Conservation (phyloP, 176 grass and related monocot genomes). For the sorghum (Sorghum bicolor) region Sorghum_bicolor_NCBIv3 NC_012870.2:63671001-63671500, state of each 20-base stretch:
- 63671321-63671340: slow-evolving; percentile 55
- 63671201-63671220: slow-evolving; percentile 50
- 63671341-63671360: slow-evolving; percentile 87
- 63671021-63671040: slow-evolving; percentile 81
- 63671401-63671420: slow-evolving; percentile 18
- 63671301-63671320: slow-evolving; percentile 90
- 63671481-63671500: slow-evolving; percentile 98
- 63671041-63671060: slow-evolving; percentile 46
- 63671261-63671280: slow-evolving; percentile 99
- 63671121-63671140: background rate
- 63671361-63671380: slow-evolving; percentile 95
- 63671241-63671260: slow-evolving; percentile 99
- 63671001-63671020: slow-evolving; percentile 83
- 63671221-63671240: slow-evolving; percentile 99
- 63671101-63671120: background rate
- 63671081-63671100: background rate
- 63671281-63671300: slow-evolving; percentile 99
- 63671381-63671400: slow-evolving; percentile 51
- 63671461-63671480: slow-evolving; percentile 98
- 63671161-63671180: slow-evolving; percentile 23
- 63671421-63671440: slow-evolving; percentile 6
- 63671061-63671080: slow-evolving; percentile 8
- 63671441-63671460: slow-evolving; percentile 8
- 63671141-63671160: background rate
- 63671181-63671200: slow-evolving; percentile 33